Base-by-base conservation (phyloP, 164 flowering plant species). In the Kingdonia uniflora region DNA sequence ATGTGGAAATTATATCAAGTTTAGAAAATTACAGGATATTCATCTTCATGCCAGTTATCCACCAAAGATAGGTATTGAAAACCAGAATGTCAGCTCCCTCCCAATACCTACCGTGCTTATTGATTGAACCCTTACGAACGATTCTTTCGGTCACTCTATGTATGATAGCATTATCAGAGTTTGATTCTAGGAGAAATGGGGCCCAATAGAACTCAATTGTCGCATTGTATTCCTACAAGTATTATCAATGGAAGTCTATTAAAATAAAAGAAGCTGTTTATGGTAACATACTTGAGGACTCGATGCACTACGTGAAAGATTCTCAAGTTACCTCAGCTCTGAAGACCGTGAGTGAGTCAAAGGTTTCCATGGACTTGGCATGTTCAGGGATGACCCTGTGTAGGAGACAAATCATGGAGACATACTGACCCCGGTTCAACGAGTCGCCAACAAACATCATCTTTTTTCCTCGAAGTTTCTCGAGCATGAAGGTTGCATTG, bases 131-230 rank as follows among this genome's bases (percentile, higher is more conserved):
- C 56, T 65, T 77, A 21, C 87, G 64, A n/a, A 85, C 78, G 15
- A 85, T 65, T 55, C 95, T 62, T 19, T 85, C 89, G 0, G 82
- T 52, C 38, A 85, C 47, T 37, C 85, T 63, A 52, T 85, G 95
- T 11, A 75, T 43, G 13, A 76, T 65, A 2, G 95, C 81, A 44
- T 85, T 48, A 45, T 85, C 95, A 0, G 89, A 75, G 58, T 85
- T 85, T 5, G 99, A 94, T 72, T 94, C 95, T 2, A 94, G 69
- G 23, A 94, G 80, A 62, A 94, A 83, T 19, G 99, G 97, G 4
- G 97, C 97, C 97, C 99, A 94, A 52, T 84, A 94, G 66, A 89
- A 94, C 64, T 94, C 99, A 11, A 94, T 76, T 11, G 92, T 80
- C 0, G 99, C 95, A 73, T 86, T 94, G 63, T 86, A 86, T 0